Evolutionary conservation across 1,284 basidiomycete genomes (phyloP), one percentile per base, ranked within the genome.

Genomic region (Paramarasmius palmivorus): DNA sequence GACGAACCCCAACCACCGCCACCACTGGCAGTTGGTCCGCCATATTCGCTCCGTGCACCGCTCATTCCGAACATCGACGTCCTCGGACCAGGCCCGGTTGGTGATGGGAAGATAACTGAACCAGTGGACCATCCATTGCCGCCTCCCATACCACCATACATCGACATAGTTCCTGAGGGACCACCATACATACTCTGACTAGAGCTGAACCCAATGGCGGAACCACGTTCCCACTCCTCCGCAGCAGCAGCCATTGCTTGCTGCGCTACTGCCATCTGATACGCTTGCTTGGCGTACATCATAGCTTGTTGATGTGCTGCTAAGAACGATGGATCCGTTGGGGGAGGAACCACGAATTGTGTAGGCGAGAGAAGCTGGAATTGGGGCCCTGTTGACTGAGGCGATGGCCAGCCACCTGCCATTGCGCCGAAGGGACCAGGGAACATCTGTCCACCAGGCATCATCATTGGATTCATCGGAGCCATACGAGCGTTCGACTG

Each of bases 221-320:
- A 90, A 9, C 83, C 79, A 38, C 90, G 83, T 64, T 93, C 91
- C 91, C 91, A 92, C 64, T 92, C 89, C 49, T 93, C 91, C 22
- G 80, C 88, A 12, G 90, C 90, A 12, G 83, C 81, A 2, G 83
- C 85, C 80, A 92, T 87, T 10, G 91, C 91, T 61, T 92, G 90
- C 66, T 91, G 90, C 4, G 90, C 90, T 46, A 92, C 88, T 9
- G 90, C 86, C 74, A 86, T 83, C 68, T 92, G 90, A 64, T 91
- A 92, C 2, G 90, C 84, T 65, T 92, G 91, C 67, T 92, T 92
- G 49, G 90, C 90, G 49, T 77, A 74, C 69, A 89, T 73, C 80
- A 93, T 88, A 2, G 90, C 90, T 55, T 88, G 88, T 63, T 91
- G 89, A 65, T 92, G 90, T 12, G 89, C 90, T 3, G 75, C 82